A percentile compares a stretch with the other conserved stretches of the same genome.
phyloP scores from a whole-genome alignment of 1,284 basidiomycete species.

The Acaromyces ingoldii region DNA sequence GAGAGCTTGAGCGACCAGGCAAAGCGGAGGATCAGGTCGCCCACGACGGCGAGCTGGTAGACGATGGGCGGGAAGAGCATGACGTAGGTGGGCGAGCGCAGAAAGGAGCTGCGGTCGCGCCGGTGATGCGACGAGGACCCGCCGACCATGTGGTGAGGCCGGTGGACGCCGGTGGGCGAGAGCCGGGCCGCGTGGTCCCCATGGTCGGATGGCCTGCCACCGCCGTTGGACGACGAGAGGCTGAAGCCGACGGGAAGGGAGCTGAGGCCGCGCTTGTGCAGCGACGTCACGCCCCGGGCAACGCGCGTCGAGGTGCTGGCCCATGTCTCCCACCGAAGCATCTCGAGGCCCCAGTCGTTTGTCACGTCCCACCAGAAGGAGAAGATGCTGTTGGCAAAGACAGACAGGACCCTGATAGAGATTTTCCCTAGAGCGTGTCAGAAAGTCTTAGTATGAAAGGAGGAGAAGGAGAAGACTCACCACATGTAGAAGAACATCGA shows the following conservation, averaged over 20 bases:
- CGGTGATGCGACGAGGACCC: neutral
- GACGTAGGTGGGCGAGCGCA: constrained; percentile 46
- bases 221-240: neutral
- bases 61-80: constrained; percentile 69
- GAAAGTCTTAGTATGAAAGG: neutral
- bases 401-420: constrained; percentile 68
- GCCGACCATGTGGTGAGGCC: neutral
- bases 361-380: constrained; percentile 99
- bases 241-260: neutral
- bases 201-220: neutral
- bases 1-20: constrained; percentile 92
- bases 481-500: neutral
- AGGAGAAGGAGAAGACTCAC: neutral
- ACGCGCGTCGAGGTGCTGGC: neutral
- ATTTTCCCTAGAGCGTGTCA: neutral
- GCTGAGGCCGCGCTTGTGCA: constrained; percentile 7
- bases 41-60: constrained; percentile 76
- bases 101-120: neutral
- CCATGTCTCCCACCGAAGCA: constrained; percentile 57
- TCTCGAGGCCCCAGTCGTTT: constrained; percentile 90
- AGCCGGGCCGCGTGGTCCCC: too few relatives aligned
- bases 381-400: constrained; percentile 82
- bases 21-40: constrained; percentile 84
- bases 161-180: too few relatives aligned
- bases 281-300: neutral